A percentile compares a stretch with the other conserved stretches of the same genome.
These are phyloP conservation scores for Quaeritorhiza haematococci DNA, from an alignment of 371 early-diverging fungal species.

Conservation along the genomic window DNA sequence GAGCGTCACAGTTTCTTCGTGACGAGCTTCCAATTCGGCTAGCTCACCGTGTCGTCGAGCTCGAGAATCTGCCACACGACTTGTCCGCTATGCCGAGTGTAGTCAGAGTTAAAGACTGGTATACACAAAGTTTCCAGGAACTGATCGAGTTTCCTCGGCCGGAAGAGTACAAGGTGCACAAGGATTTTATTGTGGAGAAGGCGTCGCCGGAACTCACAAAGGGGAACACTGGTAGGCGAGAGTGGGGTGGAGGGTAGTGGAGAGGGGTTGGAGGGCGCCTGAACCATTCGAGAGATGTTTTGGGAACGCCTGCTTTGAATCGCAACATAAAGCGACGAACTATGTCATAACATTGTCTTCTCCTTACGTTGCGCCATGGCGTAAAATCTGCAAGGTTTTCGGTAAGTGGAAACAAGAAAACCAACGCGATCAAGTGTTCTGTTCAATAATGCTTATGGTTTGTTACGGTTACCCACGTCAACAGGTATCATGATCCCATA, in stretches of 20 bases:
- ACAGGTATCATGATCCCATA: too few species aligned
- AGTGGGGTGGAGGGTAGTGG: conserved; percentile 4
- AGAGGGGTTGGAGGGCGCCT: not conserved
- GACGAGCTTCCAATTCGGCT: conserved; percentile 93
- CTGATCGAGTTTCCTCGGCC: conserved; percentile 67
- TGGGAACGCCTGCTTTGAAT: too few species aligned
- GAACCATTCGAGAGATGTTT: too few species aligned
- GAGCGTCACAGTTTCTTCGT: conserved; percentile 85
- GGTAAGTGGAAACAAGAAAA: too few species aligned
- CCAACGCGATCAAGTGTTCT: too few species aligned
- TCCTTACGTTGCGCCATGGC: too few species aligned
- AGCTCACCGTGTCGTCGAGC: conserved; percentile 93
- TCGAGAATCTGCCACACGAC: conserved; percentile 82
- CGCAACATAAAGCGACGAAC: too few species aligned
- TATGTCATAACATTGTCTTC: too few species aligned
- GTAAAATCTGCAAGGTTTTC: too few species aligned
- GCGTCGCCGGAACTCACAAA: conserved; percentile 7
- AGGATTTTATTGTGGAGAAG: conserved; percentile 12
- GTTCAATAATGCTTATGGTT: too few species aligned
- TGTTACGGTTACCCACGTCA: too few species aligned
- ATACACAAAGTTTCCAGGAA: conserved; percentile 87
- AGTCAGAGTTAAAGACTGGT: conserved; percentile 88
- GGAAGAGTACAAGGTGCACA: conserved; percentile 34
- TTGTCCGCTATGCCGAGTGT: conserved; percentile 89
- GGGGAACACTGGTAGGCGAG: conserved; percentile 1